Conservation (phyloP, 202 grass and related monocot genomes). For the Schoenoplectus tabernaemontani region DNA sequence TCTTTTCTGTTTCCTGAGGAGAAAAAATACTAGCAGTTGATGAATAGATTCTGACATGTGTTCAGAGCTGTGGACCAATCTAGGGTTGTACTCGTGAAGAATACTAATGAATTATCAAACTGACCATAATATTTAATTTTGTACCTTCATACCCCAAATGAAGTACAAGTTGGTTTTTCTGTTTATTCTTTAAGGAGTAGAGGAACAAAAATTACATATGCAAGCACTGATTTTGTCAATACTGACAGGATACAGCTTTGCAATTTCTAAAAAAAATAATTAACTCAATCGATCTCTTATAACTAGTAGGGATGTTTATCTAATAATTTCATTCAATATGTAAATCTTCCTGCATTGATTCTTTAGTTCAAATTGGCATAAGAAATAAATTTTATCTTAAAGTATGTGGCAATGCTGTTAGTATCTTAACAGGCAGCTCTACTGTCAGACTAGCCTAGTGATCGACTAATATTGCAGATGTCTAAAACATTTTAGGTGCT, state of each 20-base stretch:
- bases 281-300: neutral
- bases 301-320: neutral
- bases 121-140: neutral
- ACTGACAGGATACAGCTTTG: neutral
- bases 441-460: neutral
- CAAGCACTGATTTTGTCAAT: neutral
- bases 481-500: neutral
- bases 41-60: neutral
- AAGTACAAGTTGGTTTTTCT: too few species aligned
- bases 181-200: too few species aligned
- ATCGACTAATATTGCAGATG: neutral
- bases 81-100: neutral
- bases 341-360: neutral
- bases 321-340: neutral
- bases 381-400: neutral
- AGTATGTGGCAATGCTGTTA: neutral
- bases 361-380: neutral
- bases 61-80: neutral
- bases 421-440: too few species aligned
- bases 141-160: neutral
- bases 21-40: neutral
- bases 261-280: neutral
- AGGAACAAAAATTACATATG: neutral
- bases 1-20: conserved; percentile 10
- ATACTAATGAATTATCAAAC: neutral